A percentile compares a stretch with the other conserved stretches of the same genome.
phyloP scores from a whole-genome alignment of 176 grass and related monocot genomes.

The Ensete glaucum region DNA sequence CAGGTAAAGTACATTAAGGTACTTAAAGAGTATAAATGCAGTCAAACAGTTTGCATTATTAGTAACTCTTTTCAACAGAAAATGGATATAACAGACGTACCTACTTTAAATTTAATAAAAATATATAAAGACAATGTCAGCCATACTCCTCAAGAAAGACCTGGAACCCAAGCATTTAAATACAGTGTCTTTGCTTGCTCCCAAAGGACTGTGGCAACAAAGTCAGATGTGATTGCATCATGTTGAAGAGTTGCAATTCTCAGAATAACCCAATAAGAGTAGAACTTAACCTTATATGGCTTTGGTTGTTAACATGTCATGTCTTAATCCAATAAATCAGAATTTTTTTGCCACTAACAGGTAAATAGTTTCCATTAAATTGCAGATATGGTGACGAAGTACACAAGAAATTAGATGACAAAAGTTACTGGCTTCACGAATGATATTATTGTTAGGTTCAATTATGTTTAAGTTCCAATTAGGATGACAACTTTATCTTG shows the following conservation, averaged over 20 bases:
- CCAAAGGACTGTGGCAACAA: neutral
- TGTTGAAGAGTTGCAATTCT: neutral
- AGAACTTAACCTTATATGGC: neutral
- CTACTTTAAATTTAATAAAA: neutral
- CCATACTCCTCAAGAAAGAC: neutral
- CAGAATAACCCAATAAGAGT: neutral
- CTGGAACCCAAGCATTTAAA: neutral
- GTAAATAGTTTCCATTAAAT: no score
- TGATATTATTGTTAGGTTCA: no score
- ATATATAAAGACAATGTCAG: neutral
- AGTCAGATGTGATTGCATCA: neutral
- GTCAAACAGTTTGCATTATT: no score
- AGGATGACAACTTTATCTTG: no score
- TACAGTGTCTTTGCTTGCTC: no score
- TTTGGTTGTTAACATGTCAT: no score
- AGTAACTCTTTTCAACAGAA: neutral
- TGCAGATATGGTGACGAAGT: no score
- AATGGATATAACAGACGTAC: neutral
- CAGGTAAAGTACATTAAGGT: neutral
- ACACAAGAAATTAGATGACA: no score
- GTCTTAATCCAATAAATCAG: no score
- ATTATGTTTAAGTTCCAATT: no score
- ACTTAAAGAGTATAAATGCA: neutral
- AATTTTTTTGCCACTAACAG: no score
- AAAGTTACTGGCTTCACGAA: no score